Evolutionary conservation across 2,329 filamentous ascomycete genomes (phyloP).

Genomic region (Fusarium fracticaudum): DNA sequence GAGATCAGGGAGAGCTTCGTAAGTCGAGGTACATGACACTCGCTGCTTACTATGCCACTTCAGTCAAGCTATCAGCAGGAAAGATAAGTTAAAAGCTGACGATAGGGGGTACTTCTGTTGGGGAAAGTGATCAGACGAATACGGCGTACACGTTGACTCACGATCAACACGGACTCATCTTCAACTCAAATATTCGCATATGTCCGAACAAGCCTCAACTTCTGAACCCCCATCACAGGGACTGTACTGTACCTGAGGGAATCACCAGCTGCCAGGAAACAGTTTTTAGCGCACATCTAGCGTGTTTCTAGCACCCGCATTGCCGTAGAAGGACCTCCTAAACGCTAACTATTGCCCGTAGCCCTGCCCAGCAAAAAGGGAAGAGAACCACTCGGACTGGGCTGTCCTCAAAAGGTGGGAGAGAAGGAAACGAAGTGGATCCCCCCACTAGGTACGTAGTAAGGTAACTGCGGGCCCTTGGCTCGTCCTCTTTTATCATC

Average conservation of each 20-base stretch:
- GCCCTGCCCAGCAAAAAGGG: conserved; percentile 4
- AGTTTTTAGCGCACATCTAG: conserved; percentile 32
- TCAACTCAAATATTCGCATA: conserved; percentile 4
- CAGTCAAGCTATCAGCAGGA: neutral
- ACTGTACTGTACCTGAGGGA: conserved; percentile 3
- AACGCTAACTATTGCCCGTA: conserved; percentile 12
- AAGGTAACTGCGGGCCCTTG: conserved; percentile 18
- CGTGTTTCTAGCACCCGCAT: conserved; percentile 33
- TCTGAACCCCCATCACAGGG: neutral
- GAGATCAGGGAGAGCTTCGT: conserved; percentile 23
- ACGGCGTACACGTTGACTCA: neutral
- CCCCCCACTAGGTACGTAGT: conserved; percentile 39
- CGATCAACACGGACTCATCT: neutral
- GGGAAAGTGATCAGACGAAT: neutral
- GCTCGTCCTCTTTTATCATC: conserved; percentile 42
- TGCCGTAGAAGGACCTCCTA: conserved; percentile 4
- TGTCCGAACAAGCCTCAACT: neutral
- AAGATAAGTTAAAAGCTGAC: neutral
- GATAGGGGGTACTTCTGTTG: neutral
- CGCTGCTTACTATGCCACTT: neutral
- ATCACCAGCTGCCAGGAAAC: conserved; percentile 26
- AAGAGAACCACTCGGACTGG: neutral
- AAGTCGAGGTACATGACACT: conserved; percentile 20
- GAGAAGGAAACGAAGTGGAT: conserved; percentile 19
- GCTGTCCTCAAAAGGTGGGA: neutral